Percentiles rank a stretch among this genome's conserved stretches.
phyloP scores from a whole-genome alignment of 176 grass and related monocot genomes.

The Bothriochloa decipiens region DNA sequence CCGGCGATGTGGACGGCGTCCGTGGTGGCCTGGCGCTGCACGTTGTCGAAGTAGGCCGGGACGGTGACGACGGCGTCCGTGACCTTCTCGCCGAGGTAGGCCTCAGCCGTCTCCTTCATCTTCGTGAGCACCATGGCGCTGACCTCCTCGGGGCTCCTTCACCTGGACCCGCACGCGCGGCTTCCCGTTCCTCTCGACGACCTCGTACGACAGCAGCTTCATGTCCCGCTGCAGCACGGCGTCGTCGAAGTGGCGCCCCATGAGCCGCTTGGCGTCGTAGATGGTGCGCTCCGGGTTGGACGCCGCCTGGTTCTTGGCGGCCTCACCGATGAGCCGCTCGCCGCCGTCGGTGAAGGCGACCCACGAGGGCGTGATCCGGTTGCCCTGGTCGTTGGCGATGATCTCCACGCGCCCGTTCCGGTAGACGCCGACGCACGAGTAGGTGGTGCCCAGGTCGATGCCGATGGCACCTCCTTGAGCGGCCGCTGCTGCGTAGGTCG shows the following conservation, averaged over 20 bases:
- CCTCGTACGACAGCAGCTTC: not conserved
- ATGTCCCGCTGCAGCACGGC: not conserved
- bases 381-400: conserved; percentile 94
- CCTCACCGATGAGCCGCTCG: not conserved
- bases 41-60: too few relatives aligned
- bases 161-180: not conserved
- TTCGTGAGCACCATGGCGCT: too few relatives aligned
- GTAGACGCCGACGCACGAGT: conserved; percentile 19
- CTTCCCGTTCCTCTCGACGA: not conserved
- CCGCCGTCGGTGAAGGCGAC: not conserved
- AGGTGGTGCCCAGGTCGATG: too few relatives aligned
- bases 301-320: conserved; percentile 38
- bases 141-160: not conserved
- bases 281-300: conserved; percentile 39
- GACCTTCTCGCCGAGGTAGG: too few relatives aligned
- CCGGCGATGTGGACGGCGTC: too few relatives aligned
- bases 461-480: too few relatives aligned
- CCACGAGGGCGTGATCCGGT: conserved; percentile 65
- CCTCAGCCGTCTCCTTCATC: too few relatives aligned
- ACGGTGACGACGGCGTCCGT: too few relatives aligned
- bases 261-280: conserved; percentile 42
- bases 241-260: conserved; percentile 27
- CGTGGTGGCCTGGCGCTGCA: too few relatives aligned
- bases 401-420: conserved; percentile 87
- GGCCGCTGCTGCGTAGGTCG: too few relatives aligned